Base-by-base conservation (phyloP, 345 rosid genomes). In the Odontarrhena argentea region DNA sequence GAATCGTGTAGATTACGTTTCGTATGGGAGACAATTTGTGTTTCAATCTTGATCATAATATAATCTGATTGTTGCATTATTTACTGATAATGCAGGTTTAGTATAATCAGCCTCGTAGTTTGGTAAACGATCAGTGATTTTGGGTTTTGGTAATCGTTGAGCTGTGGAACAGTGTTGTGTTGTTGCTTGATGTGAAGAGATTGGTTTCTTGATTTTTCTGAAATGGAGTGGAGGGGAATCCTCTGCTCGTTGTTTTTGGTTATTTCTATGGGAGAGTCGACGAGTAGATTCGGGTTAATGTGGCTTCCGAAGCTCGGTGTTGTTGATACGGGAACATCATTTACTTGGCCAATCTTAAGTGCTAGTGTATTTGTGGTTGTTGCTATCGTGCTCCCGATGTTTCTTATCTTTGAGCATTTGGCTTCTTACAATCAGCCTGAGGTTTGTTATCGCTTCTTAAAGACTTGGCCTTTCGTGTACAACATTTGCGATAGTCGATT, bases 351-450 rank as follows among this genome's bases (percentile, higher is more conserved):
- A 15, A 74, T 87, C 75, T 83, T 86, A 65, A 94, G 84, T 81
- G 96, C 99, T 22, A 81, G 97, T 78, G 73, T 94, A 59, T 94
- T 90, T 41, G 96, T 90, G 6, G 63, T 84, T 38, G 78, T 84
- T 64, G 97, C 97, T 30, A 80, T 94, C 64, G 70, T 84, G 61
- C 89, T 94, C 70, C 84, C 99, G 60, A 86, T 83, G 84, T 91
- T 88, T 77, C 96, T 94, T 35, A 85, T 87, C 74, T 80, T 91
- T 25, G 95, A 94, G 84, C 99, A 94, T 72, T 63, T 94, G 54
- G 92, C 97, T 68, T 74, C 92, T 65, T 94, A 94, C 74, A 87
- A 94, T 76, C 94, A 91, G 75, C 99, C 99, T 11, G 97, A 94
- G 97, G 99, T 94, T 72, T 68, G 72, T 75, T 65, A 58, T 52